These are phyloP conservation scores for Verbena officinalis DNA, from an alignment of 257 asterid species.

Conservation along the genomic window DNA sequence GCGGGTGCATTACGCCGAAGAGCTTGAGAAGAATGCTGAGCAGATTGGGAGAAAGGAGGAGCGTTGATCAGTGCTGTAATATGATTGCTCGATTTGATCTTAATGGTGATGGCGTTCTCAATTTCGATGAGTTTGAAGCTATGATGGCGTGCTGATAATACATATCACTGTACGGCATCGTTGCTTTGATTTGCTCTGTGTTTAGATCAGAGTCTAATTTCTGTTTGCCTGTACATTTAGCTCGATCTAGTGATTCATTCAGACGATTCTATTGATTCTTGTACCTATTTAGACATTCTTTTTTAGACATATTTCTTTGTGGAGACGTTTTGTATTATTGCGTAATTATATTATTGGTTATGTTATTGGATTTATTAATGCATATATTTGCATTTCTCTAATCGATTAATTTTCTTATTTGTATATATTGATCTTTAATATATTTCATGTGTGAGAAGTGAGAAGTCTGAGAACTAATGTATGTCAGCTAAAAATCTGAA, in stretches of 20 bases:
- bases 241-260: neutral
- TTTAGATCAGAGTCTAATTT: neutral
- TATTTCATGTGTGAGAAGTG: too few species aligned
- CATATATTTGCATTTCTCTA: too few species aligned
- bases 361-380: conserved; percentile 2
- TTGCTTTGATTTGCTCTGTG: neutral
- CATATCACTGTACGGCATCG: neutral
- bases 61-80: conserved; percentile 45
- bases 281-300: neutral
- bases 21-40: conserved; percentile 64
- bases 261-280: conserved; percentile 1
- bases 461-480: too few species aligned
- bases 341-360: neutral
- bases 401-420: too few species aligned
- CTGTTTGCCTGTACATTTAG: neutral
- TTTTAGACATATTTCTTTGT: too few species aligned
- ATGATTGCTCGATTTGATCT: conserved; percentile 63
- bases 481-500: too few species aligned
- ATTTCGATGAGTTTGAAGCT: conserved; percentile 55
- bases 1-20: conserved; percentile 58
- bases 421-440: too few species aligned
- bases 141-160: conserved; percentile 53
- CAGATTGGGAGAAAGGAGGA: conserved; percentile 52
- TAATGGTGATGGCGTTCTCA: conserved; percentile 61
- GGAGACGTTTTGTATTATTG: neutral